These are phyloP conservation scores for Exophiala calicioides DNA, from an alignment of 2,329 filamentous ascomycete species.

Conservation along the genomic window DNA sequence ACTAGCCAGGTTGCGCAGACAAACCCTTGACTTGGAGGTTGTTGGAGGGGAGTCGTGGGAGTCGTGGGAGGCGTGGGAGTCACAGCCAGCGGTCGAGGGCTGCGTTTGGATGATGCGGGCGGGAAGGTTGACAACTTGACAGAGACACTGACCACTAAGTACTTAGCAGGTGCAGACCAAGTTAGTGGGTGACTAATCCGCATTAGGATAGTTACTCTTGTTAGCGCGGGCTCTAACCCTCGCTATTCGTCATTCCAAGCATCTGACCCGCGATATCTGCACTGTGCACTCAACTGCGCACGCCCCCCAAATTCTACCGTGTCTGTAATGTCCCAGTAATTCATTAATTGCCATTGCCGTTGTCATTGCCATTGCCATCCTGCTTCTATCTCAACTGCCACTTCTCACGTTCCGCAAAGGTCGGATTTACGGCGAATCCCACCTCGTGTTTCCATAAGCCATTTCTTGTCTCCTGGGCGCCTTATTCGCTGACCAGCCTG, in stretches of 20 bases:
- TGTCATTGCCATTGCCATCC: neutral
- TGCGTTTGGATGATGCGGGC: neutral
- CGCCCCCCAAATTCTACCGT: neutral
- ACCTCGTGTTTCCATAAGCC: neutral
- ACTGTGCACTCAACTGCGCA: slow-evolving; percentile 3
- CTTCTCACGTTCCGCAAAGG: neutral
- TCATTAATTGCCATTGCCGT: no score
- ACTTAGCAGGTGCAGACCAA: no score
- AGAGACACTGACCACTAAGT: no score
- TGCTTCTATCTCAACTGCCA: neutral
- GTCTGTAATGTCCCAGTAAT: no score
- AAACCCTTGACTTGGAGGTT: neutral
- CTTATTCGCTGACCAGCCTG: slow-evolving; percentile 13
- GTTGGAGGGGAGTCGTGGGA: neutral
- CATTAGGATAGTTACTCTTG: no score
- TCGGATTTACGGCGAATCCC: neutral
- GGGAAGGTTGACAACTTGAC: slow-evolving; percentile 1
- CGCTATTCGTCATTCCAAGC: slow-evolving; percentile 14
- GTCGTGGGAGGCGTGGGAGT: neutral
- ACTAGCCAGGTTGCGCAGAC: neutral
- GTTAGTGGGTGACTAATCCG: no score
- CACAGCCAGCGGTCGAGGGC: neutral
- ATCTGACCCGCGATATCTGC: neutral
- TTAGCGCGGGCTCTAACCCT: neutral
- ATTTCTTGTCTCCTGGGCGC: neutral